A percentile compares a stretch with the other conserved stretches of the same genome.
These are phyloP conservation scores for Ophiostoma triangulosporum DNA, from an alignment of 2,329 filamentous ascomycete species.

Conservation along the genomic window DNA sequence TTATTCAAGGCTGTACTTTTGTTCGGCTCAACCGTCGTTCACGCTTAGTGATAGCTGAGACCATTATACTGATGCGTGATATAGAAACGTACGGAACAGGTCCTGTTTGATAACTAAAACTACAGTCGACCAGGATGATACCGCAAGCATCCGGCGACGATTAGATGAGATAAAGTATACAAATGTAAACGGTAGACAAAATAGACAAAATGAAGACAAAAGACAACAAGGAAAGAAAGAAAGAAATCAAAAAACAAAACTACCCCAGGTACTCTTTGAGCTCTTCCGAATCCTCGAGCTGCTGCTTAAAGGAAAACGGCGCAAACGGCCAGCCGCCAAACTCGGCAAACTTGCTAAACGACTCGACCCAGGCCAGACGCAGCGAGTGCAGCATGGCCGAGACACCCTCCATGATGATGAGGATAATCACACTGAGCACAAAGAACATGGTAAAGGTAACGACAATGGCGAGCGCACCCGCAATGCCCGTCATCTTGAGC, in stretches of 20 bases:
- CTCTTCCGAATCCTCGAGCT: constrained; percentile 71
- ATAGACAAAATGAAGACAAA: constrained; percentile 3
- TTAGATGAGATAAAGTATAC: too few relatives aligned
- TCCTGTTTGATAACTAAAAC: constrained; percentile 5
- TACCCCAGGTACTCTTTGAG: constrained; percentile 42
- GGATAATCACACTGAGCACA: constrained; percentile 50
- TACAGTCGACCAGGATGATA: too few relatives aligned
- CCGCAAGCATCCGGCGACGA: too few relatives aligned
- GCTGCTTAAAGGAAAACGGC: constrained; percentile 74
- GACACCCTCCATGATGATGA: constrained; percentile 92
- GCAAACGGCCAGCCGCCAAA: constrained; percentile 78
- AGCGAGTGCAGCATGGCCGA: constrained; percentile 83
- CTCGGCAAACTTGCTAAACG: constrained; percentile 94
- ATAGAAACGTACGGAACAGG: background rate
- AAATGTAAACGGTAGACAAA: background rate
- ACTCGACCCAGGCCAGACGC: constrained; percentile 90
- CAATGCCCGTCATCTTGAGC: constrained; percentile 49
- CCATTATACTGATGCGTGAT: too few relatives aligned
- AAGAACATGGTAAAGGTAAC: constrained; percentile 84
- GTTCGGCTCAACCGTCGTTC: too few relatives aligned
- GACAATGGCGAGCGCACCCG: constrained; percentile 70
- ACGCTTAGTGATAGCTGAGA: too few relatives aligned
- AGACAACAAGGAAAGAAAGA: background rate
- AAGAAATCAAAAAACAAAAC: background rate
- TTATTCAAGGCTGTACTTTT: too few relatives aligned